These are phyloP conservation scores for Umbelopsis ramanniana DNA, from an alignment of 192 early-diverging fungal genomes.

Conservation along the genomic window DNA sequence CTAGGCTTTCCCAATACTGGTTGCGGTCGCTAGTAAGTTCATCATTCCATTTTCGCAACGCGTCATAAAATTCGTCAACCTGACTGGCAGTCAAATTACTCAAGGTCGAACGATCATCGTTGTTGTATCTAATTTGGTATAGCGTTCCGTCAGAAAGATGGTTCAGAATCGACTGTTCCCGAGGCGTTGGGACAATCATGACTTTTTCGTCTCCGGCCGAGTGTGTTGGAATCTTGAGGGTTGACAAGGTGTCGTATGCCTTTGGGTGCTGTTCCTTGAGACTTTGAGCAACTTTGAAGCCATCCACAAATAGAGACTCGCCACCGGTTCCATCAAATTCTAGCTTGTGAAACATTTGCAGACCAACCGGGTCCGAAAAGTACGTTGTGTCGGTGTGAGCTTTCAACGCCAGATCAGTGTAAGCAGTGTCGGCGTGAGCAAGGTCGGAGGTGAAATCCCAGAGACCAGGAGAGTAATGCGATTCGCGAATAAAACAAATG, in stretches of 20 bases:
- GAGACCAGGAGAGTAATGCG: conserved; percentile 73
- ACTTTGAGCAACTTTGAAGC: conserved; percentile 70
- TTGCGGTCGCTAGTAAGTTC: conserved; percentile 58
- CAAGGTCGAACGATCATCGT: conserved; percentile 77
- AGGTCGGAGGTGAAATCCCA: conserved; percentile 82
- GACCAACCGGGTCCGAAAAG: conserved; percentile 82
- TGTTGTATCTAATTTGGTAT: conserved; percentile 81
- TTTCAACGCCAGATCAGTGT: conserved; percentile 70
- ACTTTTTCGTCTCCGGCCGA: conserved; percentile 72
- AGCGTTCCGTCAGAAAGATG: conserved; percentile 60
- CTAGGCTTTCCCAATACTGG: conserved; percentile 68
- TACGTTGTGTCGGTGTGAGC: conserved; percentile 89
- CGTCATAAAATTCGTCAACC: conserved; percentile 70
- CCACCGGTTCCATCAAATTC: conserved; percentile 74
- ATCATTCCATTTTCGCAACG: conserved; percentile 69
- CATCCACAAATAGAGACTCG: conserved; percentile 79
- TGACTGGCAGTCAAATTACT: conserved; percentile 45
- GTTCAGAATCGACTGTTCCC: conserved; percentile 66
- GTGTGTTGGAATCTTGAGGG: conserved; percentile 65
- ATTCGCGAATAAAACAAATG: conserved; percentile 76
- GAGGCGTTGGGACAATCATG: conserved; percentile 65
- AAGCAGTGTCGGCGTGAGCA: conserved; percentile 84
- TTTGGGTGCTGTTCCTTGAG: conserved; percentile 59
- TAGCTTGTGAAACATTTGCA: conserved; percentile 83
- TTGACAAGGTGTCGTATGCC: conserved; percentile 67